Base-by-base conservation (phyloP, 495 filamentous ascomycete genomes). In the Oleoguttula mirabilis region DNA sequence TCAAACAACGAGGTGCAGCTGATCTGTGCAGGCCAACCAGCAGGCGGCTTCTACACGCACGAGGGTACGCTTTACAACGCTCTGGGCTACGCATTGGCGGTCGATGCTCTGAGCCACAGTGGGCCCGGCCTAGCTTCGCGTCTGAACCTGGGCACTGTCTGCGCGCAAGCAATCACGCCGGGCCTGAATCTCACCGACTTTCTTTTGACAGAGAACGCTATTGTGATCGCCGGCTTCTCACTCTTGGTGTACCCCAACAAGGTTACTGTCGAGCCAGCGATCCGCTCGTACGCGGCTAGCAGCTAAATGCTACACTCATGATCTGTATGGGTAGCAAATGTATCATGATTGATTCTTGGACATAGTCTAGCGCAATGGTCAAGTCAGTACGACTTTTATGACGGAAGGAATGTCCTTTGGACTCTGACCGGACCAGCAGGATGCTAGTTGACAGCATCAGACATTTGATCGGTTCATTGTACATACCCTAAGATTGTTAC, bases 1-100 rank as follows among this genome's bases (percentile, higher is more conserved):
- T 59, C 62, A 25, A 72, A 71, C 50, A 65, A 61, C 35, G 56
- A 67, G 28, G 41, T 69, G 10, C 67, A 71, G 36, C 46, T 34
- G 1, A 44, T 67, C 4, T 70, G 66, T 25, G 15, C 47, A 2
- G 42, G 38, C 6, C 44, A 57, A 40, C 57, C 60, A 3, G 66
- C 61, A 6, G 65, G 66, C 0, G 49, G 51, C 4, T 47, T 66
- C 38, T 68, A 63, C 48, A 60, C 63, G 11, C 69, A 72, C 39
- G 62, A 69, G 43, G 63, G 61, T 5, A 52, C 64, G 15, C 47
- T 71, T 43, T 65, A 60, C 32, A 70, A 70, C 33, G 54, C 62
- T 4, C 49, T 72, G 17, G 55, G 62, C 15, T 67, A 56, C 51
- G 63, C 62, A 10, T 48, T 73, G 35, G 55, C 56, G 0, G 43